Conservation (phyloP, 2,329 filamentous ascomycete species). For the Talaromyces rugulosus region DNA sequence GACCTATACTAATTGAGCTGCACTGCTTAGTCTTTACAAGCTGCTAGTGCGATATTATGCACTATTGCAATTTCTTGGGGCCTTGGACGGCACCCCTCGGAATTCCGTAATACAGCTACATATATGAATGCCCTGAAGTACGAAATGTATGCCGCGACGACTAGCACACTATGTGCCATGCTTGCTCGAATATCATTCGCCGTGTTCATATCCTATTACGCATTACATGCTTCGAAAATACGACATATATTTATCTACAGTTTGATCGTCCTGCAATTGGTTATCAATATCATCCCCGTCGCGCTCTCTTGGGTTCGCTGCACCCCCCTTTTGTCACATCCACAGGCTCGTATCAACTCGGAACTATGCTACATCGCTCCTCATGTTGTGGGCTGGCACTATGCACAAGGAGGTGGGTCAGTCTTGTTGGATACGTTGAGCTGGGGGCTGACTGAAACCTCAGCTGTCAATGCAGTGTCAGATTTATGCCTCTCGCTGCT, state of each 20-base stretch:
- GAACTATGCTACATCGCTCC: slow-evolving; percentile 13
- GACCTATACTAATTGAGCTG: neutral
- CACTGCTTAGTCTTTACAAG: slow-evolving; percentile 4
- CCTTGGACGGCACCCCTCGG: slow-evolving; percentile 14
- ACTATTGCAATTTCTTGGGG: slow-evolving; percentile 16
- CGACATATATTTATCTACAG: slow-evolving; percentile 14
- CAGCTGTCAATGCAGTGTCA: slow-evolving; percentile 13
- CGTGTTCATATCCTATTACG: slow-evolving; percentile 16
- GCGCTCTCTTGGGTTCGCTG: slow-evolving; percentile 15
- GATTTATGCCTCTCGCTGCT: slow-evolving; percentile 10
- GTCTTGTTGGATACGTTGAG: neutral
- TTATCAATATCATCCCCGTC: slow-evolving; percentile 12
- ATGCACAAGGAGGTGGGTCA: slow-evolving; percentile 12
- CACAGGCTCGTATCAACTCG: neutral
- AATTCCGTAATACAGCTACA: slow-evolving; percentile 7
- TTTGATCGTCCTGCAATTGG: slow-evolving; percentile 14
- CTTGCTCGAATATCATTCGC: slow-evolving; percentile 17
- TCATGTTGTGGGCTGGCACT: slow-evolving; percentile 6
- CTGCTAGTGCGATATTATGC: slow-evolving; percentile 5
- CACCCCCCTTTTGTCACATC: neutral
- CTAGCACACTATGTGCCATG: slow-evolving; percentile 14
- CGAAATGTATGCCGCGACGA: slow-evolving; percentile 14
- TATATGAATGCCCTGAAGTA: slow-evolving; percentile 14
- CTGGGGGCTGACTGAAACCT: neutral
- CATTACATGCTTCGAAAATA: slow-evolving; percentile 10